phyloP scores from a whole-genome alignment of 208 protist species.

The Crithidia thermophila region DNA sequence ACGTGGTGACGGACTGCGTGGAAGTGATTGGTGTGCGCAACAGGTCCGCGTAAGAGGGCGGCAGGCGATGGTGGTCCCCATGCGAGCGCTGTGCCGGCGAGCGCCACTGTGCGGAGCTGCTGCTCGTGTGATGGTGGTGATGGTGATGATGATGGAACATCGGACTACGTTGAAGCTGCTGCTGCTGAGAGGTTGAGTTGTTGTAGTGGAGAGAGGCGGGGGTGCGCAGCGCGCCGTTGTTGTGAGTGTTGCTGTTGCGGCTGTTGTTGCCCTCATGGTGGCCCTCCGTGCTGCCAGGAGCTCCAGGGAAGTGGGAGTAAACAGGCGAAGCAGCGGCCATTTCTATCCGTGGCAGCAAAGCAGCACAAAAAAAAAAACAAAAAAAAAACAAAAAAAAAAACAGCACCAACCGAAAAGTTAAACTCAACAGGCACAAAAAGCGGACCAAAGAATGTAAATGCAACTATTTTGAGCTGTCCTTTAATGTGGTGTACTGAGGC shows the following conservation, averaged over 20 bases:
- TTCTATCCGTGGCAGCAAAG: no score
- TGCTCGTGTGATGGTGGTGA: constrained; percentile 5
- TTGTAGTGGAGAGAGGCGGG: neutral
- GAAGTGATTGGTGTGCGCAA: neutral
- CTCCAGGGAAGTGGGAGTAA: no score
- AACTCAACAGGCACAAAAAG: no score
- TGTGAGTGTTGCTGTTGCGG: no score
- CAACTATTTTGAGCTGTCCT: no score
- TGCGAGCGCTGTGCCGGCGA: neutral
- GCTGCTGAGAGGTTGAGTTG: no score
- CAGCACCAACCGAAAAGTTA: neutral
- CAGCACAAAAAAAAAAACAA: neutral
- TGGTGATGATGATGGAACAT: neutral
- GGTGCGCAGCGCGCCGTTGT: neutral
- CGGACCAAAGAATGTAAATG: no score
- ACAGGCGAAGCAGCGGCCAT: no score
- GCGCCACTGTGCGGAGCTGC: neutral
- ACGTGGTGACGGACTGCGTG: no score
- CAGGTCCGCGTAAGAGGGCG: neutral
- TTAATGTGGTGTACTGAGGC: no score
- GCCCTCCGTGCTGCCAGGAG: no score
- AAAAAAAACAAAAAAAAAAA: neutral
- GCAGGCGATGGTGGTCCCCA: neutral
- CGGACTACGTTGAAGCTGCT: neutral
- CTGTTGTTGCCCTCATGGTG: no score